These are phyloP conservation scores for Tuber microsphaerosporum DNA, from an alignment of 495 filamentous ascomycete genomes.

Conservation along the genomic window DNA sequence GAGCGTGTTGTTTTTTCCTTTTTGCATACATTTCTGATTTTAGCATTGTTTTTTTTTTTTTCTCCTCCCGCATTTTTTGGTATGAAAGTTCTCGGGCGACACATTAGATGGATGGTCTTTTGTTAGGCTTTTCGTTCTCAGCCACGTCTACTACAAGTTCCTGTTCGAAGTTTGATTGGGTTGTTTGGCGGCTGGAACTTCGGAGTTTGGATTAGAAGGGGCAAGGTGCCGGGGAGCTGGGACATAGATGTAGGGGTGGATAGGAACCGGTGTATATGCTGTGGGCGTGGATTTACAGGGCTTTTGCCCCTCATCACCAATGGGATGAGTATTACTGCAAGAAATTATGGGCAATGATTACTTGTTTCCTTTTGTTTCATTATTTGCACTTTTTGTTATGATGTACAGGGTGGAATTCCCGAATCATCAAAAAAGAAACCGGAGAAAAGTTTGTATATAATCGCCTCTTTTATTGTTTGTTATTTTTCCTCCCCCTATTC, in stretches of 20 bases:
- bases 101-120: constrained; percentile 1
- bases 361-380: background rate
- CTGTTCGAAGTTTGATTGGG: background rate
- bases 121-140: background rate
- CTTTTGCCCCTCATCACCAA: constrained; percentile 1
- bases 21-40: constrained; percentile 25
- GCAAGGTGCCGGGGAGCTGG: background rate
- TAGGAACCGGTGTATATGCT: background rate
- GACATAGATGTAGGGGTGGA: background rate
- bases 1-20: constrained; percentile 14
- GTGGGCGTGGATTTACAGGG: background rate
- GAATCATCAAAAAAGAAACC: background rate
- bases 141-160: background rate
- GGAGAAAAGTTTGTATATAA: background rate
- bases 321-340: background rate
- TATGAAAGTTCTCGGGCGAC: background rate
- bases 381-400: background rate
- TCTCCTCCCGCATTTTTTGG: background rate
- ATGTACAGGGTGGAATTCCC: background rate
- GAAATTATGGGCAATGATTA: background rate
- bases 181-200: background rate
- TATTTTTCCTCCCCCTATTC: constrained; percentile 8
- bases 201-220: background rate
- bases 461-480: background rate
- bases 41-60: background rate